Conservation (phyloP, 768 basidiomycete genomes). For the Termitomyces bulborhizus region DNA sequence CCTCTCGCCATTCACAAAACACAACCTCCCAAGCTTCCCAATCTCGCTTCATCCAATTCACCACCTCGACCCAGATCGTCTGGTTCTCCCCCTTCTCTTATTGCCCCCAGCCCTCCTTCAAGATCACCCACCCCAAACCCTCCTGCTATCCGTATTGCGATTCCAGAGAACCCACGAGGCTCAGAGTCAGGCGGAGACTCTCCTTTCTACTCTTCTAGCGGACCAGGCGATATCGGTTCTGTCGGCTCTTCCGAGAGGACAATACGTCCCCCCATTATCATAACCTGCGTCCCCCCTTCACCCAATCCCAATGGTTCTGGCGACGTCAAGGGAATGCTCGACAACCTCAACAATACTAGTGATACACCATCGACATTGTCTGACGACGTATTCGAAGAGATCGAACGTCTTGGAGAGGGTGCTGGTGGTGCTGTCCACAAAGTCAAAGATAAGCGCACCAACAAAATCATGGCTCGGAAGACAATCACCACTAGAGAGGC, state of each 20-base stretch:
- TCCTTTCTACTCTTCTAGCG: slow-evolving; percentile 36
- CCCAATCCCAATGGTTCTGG: slow-evolving; percentile 23
- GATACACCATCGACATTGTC: slow-evolving; percentile 42
- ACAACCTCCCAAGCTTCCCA: slow-evolving; percentile 2
- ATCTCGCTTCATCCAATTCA: slow-evolving; percentile 4
- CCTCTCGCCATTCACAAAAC: slow-evolving; percentile 21
- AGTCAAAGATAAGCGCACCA: slow-evolving; percentile 78
- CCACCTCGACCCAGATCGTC: slow-evolving; percentile 24
- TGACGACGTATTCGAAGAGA: slow-evolving; percentile 70
- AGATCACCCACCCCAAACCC: slow-evolving; percentile 25
- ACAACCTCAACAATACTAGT: slow-evolving; percentile 29
- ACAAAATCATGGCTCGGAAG: slow-evolving; percentile 87
- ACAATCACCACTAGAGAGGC: slow-evolving; percentile 89
- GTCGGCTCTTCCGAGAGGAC: slow-evolving; percentile 30
- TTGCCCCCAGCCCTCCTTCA: slow-evolving; percentile 20
- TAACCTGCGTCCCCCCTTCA: slow-evolving; percentile 23
- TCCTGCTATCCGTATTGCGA: slow-evolving; percentile 21
- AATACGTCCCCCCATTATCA: slow-evolving; percentile 30
- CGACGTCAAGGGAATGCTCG: slow-evolving; percentile 32
- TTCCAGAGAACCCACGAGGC: slow-evolving; percentile 19
- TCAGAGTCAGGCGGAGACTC: slow-evolving; percentile 20
- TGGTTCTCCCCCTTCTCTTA: slow-evolving; percentile 21
- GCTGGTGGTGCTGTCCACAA: slow-evolving; percentile 96
- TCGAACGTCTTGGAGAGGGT: slow-evolving; percentile 83
- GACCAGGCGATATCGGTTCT: slow-evolving; percentile 23